Conservation (phyloP, 768 basidiomycete species). For the Mycena rosella region DNA sequence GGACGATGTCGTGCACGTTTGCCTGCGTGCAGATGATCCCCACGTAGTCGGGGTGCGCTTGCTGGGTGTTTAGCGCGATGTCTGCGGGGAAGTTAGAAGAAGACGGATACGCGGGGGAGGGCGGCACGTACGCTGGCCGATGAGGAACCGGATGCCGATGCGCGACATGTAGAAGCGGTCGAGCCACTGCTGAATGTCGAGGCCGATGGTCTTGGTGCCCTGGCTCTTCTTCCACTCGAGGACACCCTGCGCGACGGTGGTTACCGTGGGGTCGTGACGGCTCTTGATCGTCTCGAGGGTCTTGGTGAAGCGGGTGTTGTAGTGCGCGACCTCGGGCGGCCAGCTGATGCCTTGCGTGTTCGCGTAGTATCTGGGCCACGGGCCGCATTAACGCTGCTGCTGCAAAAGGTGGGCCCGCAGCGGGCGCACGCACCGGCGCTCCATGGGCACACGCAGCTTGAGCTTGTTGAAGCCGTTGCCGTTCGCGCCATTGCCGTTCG, state of each 20-base stretch:
- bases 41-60: constrained; percentile 92
- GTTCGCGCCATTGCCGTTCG: constrained; percentile 48
- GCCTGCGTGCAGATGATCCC: constrained; percentile 97
- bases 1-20: constrained; percentile 97
- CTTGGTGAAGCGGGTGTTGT: constrained; percentile 92
- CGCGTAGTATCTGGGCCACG: constrained; percentile 81
- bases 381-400: no score
- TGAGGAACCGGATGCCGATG: constrained; percentile 95
- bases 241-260: constrained; percentile 96
- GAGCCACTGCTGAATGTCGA: constrained; percentile 94
- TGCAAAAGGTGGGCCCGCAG: not conserved
- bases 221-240: constrained; percentile 93
- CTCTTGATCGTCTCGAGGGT: constrained; percentile 90
- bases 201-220: constrained; percentile 77
- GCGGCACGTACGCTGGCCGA: constrained; percentile 85
- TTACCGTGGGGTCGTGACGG: constrained; percentile 97
- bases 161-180: constrained; percentile 98
- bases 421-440: constrained; percentile 77
- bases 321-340: constrained; percentile 95
- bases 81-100: constrained; percentile 60
- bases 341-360: constrained; percentile 77
- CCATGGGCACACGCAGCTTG: constrained; percentile 85
- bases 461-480: constrained; percentile 65
- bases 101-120: not conserved
- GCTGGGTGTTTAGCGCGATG: constrained; percentile 93